Conservation (phyloP, 805 yeast genomes). For the Suhomyces prunicola region DNA sequence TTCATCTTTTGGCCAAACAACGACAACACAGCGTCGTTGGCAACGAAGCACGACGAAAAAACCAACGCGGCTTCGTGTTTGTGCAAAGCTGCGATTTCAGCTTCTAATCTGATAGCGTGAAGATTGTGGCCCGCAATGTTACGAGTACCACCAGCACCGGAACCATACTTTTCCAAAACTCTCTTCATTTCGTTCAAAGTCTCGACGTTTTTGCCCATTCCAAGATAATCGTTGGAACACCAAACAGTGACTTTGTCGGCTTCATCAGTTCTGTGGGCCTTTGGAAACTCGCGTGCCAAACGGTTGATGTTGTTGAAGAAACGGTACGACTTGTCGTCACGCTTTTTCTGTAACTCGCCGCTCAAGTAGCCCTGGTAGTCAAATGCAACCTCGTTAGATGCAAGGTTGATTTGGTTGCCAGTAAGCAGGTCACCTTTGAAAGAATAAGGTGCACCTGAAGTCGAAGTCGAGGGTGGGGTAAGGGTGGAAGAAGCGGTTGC, state of each 20-base stretch:
- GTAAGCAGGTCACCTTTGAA: slow-evolving; percentile 27
- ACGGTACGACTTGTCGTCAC: slow-evolving; percentile 88
- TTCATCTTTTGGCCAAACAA: slow-evolving; percentile 88
- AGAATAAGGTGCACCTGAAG: slow-evolving; percentile 30
- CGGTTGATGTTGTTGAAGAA: slow-evolving; percentile 97
- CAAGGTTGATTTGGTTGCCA: slow-evolving; percentile 23
- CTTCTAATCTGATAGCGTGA: slow-evolving; percentile 84
- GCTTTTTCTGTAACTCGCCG: slow-evolving; percentile 66
- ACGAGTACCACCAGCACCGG: slow-evolving; percentile 99
- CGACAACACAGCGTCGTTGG: slow-evolving; percentile 92
- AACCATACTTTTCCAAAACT: slow-evolving; percentile 85
- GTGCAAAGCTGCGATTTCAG: slow-evolving; percentile 85
- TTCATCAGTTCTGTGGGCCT: slow-evolving; percentile 77
- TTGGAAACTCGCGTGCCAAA: slow-evolving; percentile 88
- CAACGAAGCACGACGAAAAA: slow-evolving; percentile 93
- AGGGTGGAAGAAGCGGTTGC: slow-evolving; percentile 42
- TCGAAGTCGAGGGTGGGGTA: slow-evolving; percentile 38
- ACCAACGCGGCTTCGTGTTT: slow-evolving; percentile 94
- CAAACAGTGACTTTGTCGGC: slow-evolving; percentile 92
- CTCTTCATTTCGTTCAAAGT: slow-evolving; percentile 74
- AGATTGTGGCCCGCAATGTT: slow-evolving; percentile 97
- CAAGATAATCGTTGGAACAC: slow-evolving; percentile 98
- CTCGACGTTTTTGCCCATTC: slow-evolving; percentile 81
- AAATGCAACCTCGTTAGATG: slow-evolving; percentile 52
- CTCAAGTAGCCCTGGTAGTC: slow-evolving; percentile 72